Evolutionary conservation across 2,329 filamentous ascomycete species (phyloP), one percentile per base, ranked within the genome.

Genomic region (Fusarium sp.): DNA sequence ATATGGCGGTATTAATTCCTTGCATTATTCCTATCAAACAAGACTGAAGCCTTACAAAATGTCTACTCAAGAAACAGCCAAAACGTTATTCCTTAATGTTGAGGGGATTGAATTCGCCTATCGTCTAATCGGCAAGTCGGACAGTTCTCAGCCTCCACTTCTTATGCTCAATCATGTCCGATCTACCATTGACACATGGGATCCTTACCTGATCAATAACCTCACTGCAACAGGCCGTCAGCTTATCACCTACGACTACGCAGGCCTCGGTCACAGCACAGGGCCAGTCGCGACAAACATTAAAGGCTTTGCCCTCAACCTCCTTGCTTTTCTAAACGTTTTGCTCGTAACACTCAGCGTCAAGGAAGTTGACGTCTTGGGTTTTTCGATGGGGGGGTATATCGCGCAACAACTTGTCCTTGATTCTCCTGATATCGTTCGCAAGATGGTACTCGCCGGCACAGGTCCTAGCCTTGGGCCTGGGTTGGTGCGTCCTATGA

Each of bases 111-210:
- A 54, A 1, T 41, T 41, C 2, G 36, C 50, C 14, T 54, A 54
- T 22, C 50, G 35, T 5, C 50, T 41, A 10, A 54, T 54, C 4
- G 36, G 50, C 25, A 29, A 41, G 14, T 41, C 25, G 1, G 17
- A 41, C 0, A 41, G 2, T 1, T 54, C 50, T 41, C 14, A 41
- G 0, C 50, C 50, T 10, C 50, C 50, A 4, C 50, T 54, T 4
- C 35, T 54, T 3, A 54, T 54, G 50, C 50, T 54, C 10, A 54
- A 54, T 10, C 50, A 54, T 9, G 36, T 54, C 25, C 50, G 50
- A 22, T 54, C 50, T 7, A 41, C 50, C 7, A 54, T 54, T 7
- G 36, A 54, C 13, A 54, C 50, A 2, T 54, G 50, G 50, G 50
- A 54, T 13, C 50, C 50, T 29, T 29, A 41, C 3, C 15, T 54